Base-by-base conservation (phyloP, 805 yeast species). In the Wickerhamiella galacta region DNA sequence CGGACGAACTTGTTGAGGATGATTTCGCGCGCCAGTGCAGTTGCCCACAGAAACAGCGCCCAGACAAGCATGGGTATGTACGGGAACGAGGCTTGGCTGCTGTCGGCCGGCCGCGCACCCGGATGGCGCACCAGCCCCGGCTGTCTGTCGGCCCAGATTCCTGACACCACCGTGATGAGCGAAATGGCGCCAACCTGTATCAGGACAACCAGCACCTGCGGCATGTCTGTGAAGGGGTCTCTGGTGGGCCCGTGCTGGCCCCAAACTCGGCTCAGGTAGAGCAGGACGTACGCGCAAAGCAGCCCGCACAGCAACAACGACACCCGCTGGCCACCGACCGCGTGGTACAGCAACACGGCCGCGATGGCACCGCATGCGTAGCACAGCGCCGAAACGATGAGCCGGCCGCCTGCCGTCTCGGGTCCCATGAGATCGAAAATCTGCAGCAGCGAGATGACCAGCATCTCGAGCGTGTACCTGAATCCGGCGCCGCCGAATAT, bases 351-450 rank as follows among this genome's bases (percentile, higher is more conserved):
- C 5, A 34, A 26, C 21, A 37, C 28, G 6, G 41, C 41, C 7
- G 40, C 39, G 16, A 42, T 22, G n/a, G 43, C 21, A n/a, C 43
- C 40, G 12, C 39, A 32, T 4, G 38, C 35, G 17, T 20, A n/a
- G 31, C 37, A 30, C 8, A 34, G 25, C 4, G 25, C 30, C 17
- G 37, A 17, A 8, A 34, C 23, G 10, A 30, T 31, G 11, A 34
- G 9, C 5, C 20, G 23, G 20, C 27, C 12, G 14, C 22, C 20
- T 15, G 24, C 30, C 4, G 26, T 12, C 8, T 23, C 24, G 9
- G 31, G 31, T 7, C 31, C 34, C 19, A 36, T 30, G 7, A 45
- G 39, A 23, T 45, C 50, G 17, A 44, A 26, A n/a, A 45, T 14
- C 28, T 40, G 40, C 27, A 46, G 40, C 14, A 45, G 16, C 6